Evolutionary conservation across 306 rosid species (phyloP), one percentile per base, ranked within the genome.

Genomic region (Prosopis cineraria): DNA sequence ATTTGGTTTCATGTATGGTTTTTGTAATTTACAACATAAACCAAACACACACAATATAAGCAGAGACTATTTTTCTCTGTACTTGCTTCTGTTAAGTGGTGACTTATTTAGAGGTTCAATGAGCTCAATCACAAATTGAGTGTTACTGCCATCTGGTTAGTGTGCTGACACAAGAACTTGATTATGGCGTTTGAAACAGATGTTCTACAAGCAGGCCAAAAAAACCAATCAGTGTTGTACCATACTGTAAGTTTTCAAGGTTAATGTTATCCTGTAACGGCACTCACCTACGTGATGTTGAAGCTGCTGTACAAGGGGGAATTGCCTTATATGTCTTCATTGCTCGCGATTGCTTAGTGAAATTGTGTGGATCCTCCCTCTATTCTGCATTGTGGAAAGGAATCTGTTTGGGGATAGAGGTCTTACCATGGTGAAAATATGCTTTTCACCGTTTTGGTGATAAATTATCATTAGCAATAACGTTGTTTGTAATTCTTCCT

Each of bases 151-250:
- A 33, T n/a, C 67, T 72, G 39, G 53, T 68, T 43, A 14, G 53
- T 58, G 36, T 44, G 52, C 83, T 83, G 81, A 81, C 64, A 9
- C 67, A 72, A 52, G 37, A 65, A 78, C 33, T 73, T 76, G 70
- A 77, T 69, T 56, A 10, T 25, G 76, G 59, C 56, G 81, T 74
- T 82, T 86, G 90, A 52, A 87, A 88, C 98, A 96, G 98, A 93
- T 96, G 98, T 96, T 93, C 92, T 96, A 96, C 93, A 96, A 93
- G 81, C 98, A 93, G 79, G 98, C 98, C 0, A 93, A 96, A 29
- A 87, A 91, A 89, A 90, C 99, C 83, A 96, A 91, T 68, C 89
- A 84, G 81, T 96, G 98, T 71, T 96, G 99, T 88, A 82, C 91
- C 74, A 80, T 96, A 80, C 78, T 93, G 84, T 96, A 87, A 91